Base-by-base conservation (phyloP, 2,329 filamentous ascomycete species). In the Trichophyton benhamiae region DNA sequence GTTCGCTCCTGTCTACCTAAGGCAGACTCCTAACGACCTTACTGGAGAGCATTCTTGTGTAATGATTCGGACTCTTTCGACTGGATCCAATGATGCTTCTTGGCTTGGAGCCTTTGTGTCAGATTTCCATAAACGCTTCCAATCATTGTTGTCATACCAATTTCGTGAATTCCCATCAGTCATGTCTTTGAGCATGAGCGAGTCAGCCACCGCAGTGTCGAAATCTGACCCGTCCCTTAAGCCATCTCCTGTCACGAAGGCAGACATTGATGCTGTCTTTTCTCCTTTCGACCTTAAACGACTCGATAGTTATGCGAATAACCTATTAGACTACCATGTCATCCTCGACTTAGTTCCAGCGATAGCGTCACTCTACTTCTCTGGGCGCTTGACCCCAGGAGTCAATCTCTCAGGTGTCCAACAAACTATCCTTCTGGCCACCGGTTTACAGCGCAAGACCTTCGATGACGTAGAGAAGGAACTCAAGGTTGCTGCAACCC, bases 41-140 rank as follows among this genome's bases (percentile, higher is more conserved):
- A 99, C 95, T 0, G 94, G 94, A 61, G 94, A 99, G 75, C 94
- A 99, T 72, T 96, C 94, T 0, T 96, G 91, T 71, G 92, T 99
- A 30, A 99, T 99, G 95, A 82, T 99, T 57, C 85, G 90, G 62
- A 88, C 91, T 1, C 80, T 99, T 2, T 74, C 79, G 58, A 75
- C 75, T 0, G 76, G 78, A 27, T 72, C 75, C 30, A 85, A 85
- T 48, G 90, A 96, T 67, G 79, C 79, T 61, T 84, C 83, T 68
- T 97, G 94, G 94, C 84, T 97, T 0, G 89, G 89, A 15, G 90
- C 91, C 1, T 99, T 95, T 70, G 83, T 92, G 3, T 84, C 87
- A 64, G 94, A 99, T 73, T 99, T 97, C 81, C 91, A 97, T 70
- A 86, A 85, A 65, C 86, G 95, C n/a, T 97, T 97, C 79, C 79